Evolutionary conservation across 1,284 basidiomycete genomes (phyloP), one percentile per base, ranked within the genome.

Genomic region (Irpex lacteus): DNA sequence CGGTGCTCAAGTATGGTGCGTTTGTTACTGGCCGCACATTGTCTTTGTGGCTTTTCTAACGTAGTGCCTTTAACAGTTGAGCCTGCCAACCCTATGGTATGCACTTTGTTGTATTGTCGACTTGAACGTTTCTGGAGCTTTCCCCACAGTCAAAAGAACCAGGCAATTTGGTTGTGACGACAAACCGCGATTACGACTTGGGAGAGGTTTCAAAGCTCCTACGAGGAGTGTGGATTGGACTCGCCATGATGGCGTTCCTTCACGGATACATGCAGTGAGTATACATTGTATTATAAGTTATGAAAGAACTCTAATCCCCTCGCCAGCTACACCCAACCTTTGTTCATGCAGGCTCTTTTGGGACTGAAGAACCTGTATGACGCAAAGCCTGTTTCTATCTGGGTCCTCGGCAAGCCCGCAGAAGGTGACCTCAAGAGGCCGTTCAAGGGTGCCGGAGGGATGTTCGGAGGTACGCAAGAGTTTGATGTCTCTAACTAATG

Each of bases 101-200:
- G 81, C 73, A 19, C 32, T 7, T 5, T 55, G 32, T 44, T 44
- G 15, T 32, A 53, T 18, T 19, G 60, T 49, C 32, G 7, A 13
- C 38, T 44, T 2, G 60, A 60, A 64, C 66, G 15, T 44, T 40
- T 47, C 58, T 52, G 52, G 40, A 44, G 36, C 26, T 32, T 44
- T 9, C 38, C 47, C 37, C 38, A 47, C 7, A 92, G 91, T 85
- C 87, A 18, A 77, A 87, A 67, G 90, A 93, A 64, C 85, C 89
- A 21, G 90, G 91, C 52, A 85, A 91, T 73, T 85, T 97, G 5
- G 85, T 96, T 34, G 95, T 92, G n/a, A 98, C 95, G 6, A 98
- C 96, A 21, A 88, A 95, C 65, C 84, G 88, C 64, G 97, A 98
- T 75, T 99, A 99, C 71, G 96, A 99, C 78, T 86, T 98, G 13